phyloP scores from a whole-genome alignment of 2,329 filamentous ascomycete species.

The Pseudogymnoascus destructans region DNA sequence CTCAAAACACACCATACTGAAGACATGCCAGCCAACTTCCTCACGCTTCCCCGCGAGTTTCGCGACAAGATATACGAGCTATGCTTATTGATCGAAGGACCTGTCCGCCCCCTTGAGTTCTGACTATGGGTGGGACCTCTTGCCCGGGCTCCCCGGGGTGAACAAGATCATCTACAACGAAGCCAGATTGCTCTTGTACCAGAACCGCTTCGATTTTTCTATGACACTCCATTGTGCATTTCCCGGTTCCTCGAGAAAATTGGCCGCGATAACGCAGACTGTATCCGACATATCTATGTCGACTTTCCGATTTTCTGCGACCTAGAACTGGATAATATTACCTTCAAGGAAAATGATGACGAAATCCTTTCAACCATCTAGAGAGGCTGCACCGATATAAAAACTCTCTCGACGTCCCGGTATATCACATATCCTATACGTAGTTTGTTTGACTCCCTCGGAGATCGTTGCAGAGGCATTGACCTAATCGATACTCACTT shows the following conservation, averaged over 20 bases:
- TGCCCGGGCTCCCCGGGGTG: slow-evolving; percentile 12
- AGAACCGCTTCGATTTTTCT: slow-evolving; percentile 19
- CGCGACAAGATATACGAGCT: slow-evolving; percentile 11
- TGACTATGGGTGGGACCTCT: too few species aligned
- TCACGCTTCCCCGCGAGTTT: slow-evolving; percentile 11
- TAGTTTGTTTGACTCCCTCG: slow-evolving; percentile 4
- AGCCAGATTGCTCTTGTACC: slow-evolving; percentile 18
- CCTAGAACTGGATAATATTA: slow-evolving; percentile 10
- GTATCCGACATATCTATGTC: slow-evolving; percentile 15
- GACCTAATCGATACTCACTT: slow-evolving; percentile 16
- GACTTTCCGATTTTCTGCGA: slow-evolving; percentile 15
- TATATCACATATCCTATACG: slow-evolving; percentile 8
- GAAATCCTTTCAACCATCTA: slow-evolving; percentile 12
- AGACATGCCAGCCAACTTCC: slow-evolving; percentile 9
- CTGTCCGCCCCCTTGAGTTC: neutral
- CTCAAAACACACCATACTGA: neutral
- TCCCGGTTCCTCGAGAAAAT: slow-evolving; percentile 17
- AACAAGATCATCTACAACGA: slow-evolving; percentile 18
- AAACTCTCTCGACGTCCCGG: slow-evolving; percentile 13
- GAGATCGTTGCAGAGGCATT: slow-evolving; percentile 15
- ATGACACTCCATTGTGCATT: neutral
- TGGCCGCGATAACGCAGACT: slow-evolving; percentile 16
- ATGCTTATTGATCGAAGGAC: neutral
- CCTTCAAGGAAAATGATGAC: neutral
- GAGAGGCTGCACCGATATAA: slow-evolving; percentile 15